phyloP scores from a whole-genome alignment of 1,284 basidiomycete genomes.

The Leccinum pachyderme region DNA sequence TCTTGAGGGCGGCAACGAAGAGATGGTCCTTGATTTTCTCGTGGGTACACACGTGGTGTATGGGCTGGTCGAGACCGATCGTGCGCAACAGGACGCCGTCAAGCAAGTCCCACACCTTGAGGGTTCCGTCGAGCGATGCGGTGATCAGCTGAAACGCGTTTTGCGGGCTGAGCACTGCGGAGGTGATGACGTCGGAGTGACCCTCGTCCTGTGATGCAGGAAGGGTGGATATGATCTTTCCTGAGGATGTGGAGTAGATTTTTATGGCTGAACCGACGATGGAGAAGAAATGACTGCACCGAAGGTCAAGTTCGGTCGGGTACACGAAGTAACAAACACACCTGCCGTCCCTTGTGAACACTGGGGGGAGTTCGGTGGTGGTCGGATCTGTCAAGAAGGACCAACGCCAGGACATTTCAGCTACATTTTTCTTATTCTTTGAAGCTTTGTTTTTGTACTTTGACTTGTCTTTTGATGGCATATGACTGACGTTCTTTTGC shows the following conservation, averaged over 20 bases:
- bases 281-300: slow-evolving; percentile 81
- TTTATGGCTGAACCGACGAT: slow-evolving; percentile 75
- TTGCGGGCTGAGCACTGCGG: slow-evolving; percentile 76
- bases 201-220: slow-evolving; percentile 44
- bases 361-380: slow-evolving; percentile 62
- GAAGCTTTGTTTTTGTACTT: slow-evolving; percentile 17
- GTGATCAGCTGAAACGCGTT: slow-evolving; percentile 92
- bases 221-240: slow-evolving; percentile 81
- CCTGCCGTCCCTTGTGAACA: slow-evolving; percentile 87
- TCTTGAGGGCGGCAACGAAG: slow-evolving; percentile 64
- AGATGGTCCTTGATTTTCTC: slow-evolving; percentile 63
- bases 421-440: neutral
- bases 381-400: slow-evolving; percentile 68
- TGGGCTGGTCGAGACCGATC: slow-evolving; percentile 67
- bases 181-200: slow-evolving; percentile 65
- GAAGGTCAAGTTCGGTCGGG: slow-evolving; percentile 15
- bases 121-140: slow-evolving; percentile 77
- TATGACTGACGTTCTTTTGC: slow-evolving; percentile 1
- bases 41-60: slow-evolving; percentile 72
- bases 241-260: slow-evolving; percentile 76
- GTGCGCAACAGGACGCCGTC: slow-evolving; percentile 81
- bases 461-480: slow-evolving; percentile 20
- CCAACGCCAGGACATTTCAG: slow-evolving; percentile 52
- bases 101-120: slow-evolving; percentile 93
- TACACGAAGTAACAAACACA: slow-evolving; percentile 39